A percentile compares a stretch with the other conserved stretches of the same genome.
Conservation (phyloP, 305 asterid genomes). For the Fraxinus albicans region DNA sequence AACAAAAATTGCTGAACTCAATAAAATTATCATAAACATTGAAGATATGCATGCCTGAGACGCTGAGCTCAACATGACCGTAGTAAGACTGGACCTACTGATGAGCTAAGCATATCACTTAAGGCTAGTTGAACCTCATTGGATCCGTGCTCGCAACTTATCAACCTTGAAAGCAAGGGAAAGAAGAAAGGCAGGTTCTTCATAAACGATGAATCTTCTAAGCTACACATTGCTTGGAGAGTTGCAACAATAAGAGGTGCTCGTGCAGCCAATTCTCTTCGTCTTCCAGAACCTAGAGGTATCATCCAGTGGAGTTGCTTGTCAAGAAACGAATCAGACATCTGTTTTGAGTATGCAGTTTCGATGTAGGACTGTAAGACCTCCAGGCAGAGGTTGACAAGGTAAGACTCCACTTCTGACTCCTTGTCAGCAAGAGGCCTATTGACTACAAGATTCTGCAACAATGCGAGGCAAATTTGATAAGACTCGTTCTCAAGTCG, state of each 20-base stretch:
- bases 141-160: constrained; percentile 95
- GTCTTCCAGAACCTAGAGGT: constrained; percentile 82
- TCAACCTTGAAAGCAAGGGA: constrained; percentile 78
- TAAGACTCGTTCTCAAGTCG: constrained; percentile 96
- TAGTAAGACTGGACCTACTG: constrained; percentile 79
- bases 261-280: constrained; percentile 87
- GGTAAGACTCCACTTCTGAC: constrained; percentile 71
- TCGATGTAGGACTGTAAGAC: constrained; percentile 72
- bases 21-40: neutral
- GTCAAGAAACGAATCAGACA: constrained; percentile 37
- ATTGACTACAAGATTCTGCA: constrained; percentile 74
- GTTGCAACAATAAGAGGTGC: constrained; percentile 84
- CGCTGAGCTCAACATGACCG: constrained; percentile 61
- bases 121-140: constrained; percentile 84
- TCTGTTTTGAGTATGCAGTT: constrained; percentile 46
- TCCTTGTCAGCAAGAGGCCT: constrained; percentile 53
- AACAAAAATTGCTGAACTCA: neutral
- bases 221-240: constrained; percentile 78
- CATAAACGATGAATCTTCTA: constrained; percentile 29
- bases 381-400: constrained; percentile 80
- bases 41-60: neutral
- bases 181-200: constrained; percentile 36
- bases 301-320: constrained; percentile 55
- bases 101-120: constrained; percentile 75
- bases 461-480: constrained; percentile 79